A percentile compares a stretch with the other conserved stretches of the same genome.
These are phyloP conservation scores for Bryoglossum gracile DNA, from an alignment of 495 filamentous ascomycete genomes.

Conservation along the genomic window DNA sequence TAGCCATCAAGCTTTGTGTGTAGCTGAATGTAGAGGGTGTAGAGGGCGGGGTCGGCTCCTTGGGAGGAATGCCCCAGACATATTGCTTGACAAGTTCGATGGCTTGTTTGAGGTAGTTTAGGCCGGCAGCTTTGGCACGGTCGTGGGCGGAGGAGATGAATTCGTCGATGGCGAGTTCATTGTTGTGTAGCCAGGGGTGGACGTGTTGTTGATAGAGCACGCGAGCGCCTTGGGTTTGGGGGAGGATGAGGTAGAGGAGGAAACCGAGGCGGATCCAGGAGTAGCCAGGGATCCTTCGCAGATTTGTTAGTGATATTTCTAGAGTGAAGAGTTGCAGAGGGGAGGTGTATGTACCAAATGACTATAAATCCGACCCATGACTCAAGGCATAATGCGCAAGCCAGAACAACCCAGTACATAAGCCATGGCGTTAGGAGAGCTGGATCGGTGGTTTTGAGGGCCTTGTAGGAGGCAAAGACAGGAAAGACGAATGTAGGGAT, in stretches of 20 bases:
- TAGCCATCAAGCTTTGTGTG: constrained; percentile 71
- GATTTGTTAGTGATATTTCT: neutral
- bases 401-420: constrained; percentile 97
- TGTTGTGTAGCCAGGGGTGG: constrained; percentile 78
- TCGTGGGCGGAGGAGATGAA: constrained; percentile 81
- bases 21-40: constrained; percentile 47
- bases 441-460: constrained; percentile 85
- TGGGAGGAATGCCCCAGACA: constrained; percentile 60
- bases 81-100: constrained; percentile 70
- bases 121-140: constrained; percentile 65
- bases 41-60: constrained; percentile 42
- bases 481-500: constrained; percentile 89
- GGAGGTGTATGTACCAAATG: constrained; percentile 50
- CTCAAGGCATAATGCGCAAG: constrained; percentile 73
- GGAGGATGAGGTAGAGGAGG: constrained; percentile 94
- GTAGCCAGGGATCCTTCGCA: constrained; percentile 80
- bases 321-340: neutral
- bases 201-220: constrained; percentile 78
- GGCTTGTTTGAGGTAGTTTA: constrained; percentile 71
- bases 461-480: constrained; percentile 96
- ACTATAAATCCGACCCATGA: constrained; percentile 82
- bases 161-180: constrained; percentile 85
- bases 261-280: constrained; percentile 80
- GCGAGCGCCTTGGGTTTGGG: constrained; percentile 86
- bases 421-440: constrained; percentile 95